phyloP scores from a whole-genome alignment of 116 monocot species.

The Trichopus zeylanicus region DNA sequence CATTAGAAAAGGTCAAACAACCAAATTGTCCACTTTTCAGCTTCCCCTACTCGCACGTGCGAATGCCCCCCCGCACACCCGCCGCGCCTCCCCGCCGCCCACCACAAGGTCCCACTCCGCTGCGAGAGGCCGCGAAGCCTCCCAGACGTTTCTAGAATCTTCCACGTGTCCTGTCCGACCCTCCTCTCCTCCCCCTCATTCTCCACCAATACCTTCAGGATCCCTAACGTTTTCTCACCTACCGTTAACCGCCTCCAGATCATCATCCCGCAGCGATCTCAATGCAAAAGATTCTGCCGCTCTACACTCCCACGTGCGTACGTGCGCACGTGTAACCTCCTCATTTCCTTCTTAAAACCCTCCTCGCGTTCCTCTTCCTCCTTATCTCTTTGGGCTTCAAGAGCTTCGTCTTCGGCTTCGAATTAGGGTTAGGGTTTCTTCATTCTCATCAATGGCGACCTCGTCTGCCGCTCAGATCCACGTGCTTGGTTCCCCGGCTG shows the following conservation, averaged over 20 bases:
- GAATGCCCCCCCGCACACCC: neutral
- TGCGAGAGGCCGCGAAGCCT: no score
- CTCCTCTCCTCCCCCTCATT: neutral
- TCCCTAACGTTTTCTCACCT: no score
- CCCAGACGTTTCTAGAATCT: neutral
- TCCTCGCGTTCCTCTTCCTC: neutral
- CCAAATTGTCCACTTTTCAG: no score
- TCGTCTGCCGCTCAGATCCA: slow-evolving; percentile 11
- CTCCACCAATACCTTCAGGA: no score
- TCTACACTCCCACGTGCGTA: neutral
- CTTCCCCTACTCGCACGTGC: slow-evolving; percentile 3
- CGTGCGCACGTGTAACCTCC: no score
- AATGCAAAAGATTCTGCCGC: neutral
- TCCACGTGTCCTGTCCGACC: neutral
- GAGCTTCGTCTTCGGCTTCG: neutral
- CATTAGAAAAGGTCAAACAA: no score
- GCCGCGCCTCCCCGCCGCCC: no score
- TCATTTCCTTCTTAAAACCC: neutral
- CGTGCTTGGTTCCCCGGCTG: neutral
- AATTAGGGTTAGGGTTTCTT: neutral
- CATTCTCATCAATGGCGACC: neutral
- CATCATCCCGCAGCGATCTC: no score
- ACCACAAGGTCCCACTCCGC: no score
- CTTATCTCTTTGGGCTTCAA: neutral
- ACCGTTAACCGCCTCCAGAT: no score